Evolutionary conservation across 192 early-diverging fungal species (phyloP).

Genomic region (Entomortierella beljakovae): DNA sequence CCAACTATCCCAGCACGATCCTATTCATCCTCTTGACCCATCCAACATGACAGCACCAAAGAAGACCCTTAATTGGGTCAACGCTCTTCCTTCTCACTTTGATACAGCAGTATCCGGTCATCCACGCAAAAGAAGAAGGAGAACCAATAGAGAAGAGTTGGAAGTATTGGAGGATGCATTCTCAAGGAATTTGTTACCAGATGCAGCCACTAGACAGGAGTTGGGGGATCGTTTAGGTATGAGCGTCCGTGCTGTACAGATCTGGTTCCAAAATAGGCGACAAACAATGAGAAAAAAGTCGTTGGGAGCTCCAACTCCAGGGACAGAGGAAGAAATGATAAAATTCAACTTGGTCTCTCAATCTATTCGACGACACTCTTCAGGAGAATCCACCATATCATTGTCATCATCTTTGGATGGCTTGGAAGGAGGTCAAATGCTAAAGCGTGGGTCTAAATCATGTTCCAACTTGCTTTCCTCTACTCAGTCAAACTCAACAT

Average conservation of each 20-base stretch:
- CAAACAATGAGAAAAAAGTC: constrained; percentile 69
- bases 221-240: constrained; percentile 74
- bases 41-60: constrained; percentile 15
- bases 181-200: constrained; percentile 76
- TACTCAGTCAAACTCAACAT: neutral
- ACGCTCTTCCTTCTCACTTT: constrained; percentile 45
- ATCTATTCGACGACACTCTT: constrained; percentile 3
- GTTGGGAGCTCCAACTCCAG: constrained; percentile 1
- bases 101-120: constrained; percentile 28
- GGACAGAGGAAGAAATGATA: constrained; percentile 32
- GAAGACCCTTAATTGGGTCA: constrained; percentile 54
- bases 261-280: constrained; percentile 88
- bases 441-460: constrained; percentile 10
- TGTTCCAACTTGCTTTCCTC: constrained; percentile 17
- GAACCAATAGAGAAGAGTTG: constrained; percentile 73
- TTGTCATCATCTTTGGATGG: constrained; percentile 4
- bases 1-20: neutral
- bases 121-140: constrained; percentile 46
- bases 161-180: constrained; percentile 78
- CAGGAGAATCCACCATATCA: constrained; percentile 27
- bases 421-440: neutral
- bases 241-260: constrained; percentile 79
- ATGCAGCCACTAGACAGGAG: constrained; percentile 69
- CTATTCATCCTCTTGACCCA: constrained; percentile 31
- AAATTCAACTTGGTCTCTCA: constrained; percentile 16